Conservation (phyloP, 495 filamentous ascomycete species). For the Choiromyces venosus region DNA sequence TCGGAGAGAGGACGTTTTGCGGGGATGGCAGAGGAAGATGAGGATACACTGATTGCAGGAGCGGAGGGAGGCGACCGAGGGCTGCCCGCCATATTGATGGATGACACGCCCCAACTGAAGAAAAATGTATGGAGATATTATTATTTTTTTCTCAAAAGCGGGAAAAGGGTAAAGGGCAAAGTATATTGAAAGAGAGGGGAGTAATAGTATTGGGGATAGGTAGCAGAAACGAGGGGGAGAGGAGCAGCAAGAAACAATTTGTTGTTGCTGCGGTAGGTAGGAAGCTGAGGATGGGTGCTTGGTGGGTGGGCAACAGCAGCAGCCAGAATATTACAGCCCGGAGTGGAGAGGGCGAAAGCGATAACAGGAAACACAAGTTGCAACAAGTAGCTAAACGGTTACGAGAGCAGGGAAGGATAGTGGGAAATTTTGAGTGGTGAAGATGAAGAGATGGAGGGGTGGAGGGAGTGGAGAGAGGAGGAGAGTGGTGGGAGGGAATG, state of each 20-base stretch:
- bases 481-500: background rate
- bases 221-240: background rate
- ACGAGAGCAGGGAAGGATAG: background rate
- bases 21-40: slow-evolving; percentile 26
- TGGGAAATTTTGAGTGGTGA: slow-evolving; percentile 1
- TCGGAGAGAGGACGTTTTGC: slow-evolving; percentile 29
- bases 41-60: slow-evolving; percentile 24
- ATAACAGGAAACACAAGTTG: background rate
- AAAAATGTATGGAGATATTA: background rate
- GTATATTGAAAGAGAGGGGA: background rate
- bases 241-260: background rate
- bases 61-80: slow-evolving; percentile 21
- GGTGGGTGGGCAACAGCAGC: background rate
- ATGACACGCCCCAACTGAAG: background rate
- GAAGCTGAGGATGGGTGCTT: background rate
- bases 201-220: background rate
- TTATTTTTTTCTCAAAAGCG: background rate
- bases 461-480: slow-evolving; percentile 2
- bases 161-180: background rate
- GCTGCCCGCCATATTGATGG: slow-evolving; percentile 27
- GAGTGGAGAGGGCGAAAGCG: background rate
- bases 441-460: background rate
- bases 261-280: background rate
- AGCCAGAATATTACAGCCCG: background rate
- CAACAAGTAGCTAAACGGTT: background rate